Evolutionary conservation across 1,284 basidiomycete species (phyloP), one percentile per base, ranked within the genome.

Genomic region (Tilletiopsis washingtonensis): DNA sequence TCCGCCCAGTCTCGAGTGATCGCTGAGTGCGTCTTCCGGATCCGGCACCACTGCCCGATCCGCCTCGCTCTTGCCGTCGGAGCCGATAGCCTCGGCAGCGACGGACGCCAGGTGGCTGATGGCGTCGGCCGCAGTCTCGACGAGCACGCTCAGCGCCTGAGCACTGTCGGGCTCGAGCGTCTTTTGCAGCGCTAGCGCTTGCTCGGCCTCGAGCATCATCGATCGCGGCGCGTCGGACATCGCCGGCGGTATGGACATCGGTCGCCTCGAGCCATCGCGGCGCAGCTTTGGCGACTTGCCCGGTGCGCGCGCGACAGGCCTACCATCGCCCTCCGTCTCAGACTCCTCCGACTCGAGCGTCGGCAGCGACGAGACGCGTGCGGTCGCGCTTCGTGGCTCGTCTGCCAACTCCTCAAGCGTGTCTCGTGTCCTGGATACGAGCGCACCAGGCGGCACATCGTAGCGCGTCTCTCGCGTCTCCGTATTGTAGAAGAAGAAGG

Each of bases 401-500:
- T 6, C 14, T 29, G n/a, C n/a, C n/a, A n/a, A n/a, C n/a, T n/a
- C n/a, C n/a, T n/a, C n/a, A n/a, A n/a, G n/a, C n/a, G n/a, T n/a
- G n/a, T n/a, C n/a, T n/a, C n/a, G n/a, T n/a, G n/a, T n/a, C n/a
- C n/a, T n/a, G n/a, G n/a, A n/a, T n/a, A n/a, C n/a, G n/a, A n/a
- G n/a, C 9, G 29, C 29, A 9, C 42, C 53, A 43, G 54, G 51
- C 1, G 56, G 49, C 32, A 49, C 49, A 48, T 62, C 53, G 49
- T 55, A 56, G 23, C 59, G 49, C n/a, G 57, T 51, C 47, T 64
- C 62, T 43, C 43, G 39, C 19, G 56, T 62, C 12, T 49, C 37
- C 21, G 48, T 50, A 41, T 64, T 61, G 19, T 51, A 58, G 24
- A 45, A 64, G 49, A 59, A 60, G 27, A 59, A 64, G 47, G 52